Evolutionary conservation across 2,329 filamentous ascomycete genomes (phyloP), one percentile per base, ranked within the genome.

Genomic region (Xylaria sp.): DNA sequence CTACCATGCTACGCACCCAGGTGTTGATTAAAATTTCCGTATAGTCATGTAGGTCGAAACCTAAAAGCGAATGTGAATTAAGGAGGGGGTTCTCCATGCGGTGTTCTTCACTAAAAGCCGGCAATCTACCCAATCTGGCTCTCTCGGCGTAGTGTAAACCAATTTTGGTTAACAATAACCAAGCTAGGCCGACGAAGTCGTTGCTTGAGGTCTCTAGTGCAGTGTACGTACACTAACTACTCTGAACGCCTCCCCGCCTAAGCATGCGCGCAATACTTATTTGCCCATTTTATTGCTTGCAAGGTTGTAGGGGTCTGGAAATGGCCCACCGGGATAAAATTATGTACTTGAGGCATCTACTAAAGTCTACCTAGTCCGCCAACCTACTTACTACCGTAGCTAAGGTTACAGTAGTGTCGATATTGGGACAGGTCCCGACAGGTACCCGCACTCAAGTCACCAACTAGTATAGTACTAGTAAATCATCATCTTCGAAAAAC

Each of bases 391-490:
- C 33, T 36, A 7, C 33, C 6, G 7, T 43, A 46, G 13, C 41
- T 46, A 46, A 46, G 41, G 15, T 18, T 6, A 18, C 36, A 39
- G 13, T 28, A 51, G n/a, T 23, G 23, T 31, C 48, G 65, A 46
- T 49, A 65, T 56, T 59, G 49, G 64, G 61, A 68, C 57, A 49
- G 58, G 60, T 57, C 52, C 49, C 43, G 60, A 64, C 49, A 56
- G 59, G 65, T 62, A 67, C 64, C 65, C 61, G 51, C 65, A 58
- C 46, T 33, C 39, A 57, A 62, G 36, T 43, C 36, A 68, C 60
- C 61, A 9, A 7, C 28, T 46, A n/a, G 33, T 49, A 20, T 54
- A 33, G 51, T 13, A 36, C 10, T 36, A 36, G 33, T 36, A 56
- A 43, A 43, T 28, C 39, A 20, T 39, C 64, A 56, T 52, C 41